Percentiles rank a stretch among this genome's conserved stretches.
Conservation (phyloP, 169 alveolate species). For the Plasmodium gallinaceum region DNA sequence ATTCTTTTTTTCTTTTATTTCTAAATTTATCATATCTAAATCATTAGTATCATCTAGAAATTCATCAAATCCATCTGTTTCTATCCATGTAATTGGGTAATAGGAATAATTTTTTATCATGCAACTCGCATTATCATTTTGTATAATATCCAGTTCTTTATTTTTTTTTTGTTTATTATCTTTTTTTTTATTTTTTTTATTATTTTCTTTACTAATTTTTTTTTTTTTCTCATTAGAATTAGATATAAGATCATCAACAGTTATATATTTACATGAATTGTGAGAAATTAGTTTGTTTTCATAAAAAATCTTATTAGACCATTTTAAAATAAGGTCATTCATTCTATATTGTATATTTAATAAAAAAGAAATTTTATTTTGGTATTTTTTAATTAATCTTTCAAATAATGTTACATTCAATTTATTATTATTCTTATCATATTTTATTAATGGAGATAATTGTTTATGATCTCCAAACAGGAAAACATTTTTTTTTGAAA, state of each 20-base stretch:
- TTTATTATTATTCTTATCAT: conserved; percentile 24
- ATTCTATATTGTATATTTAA: conserved; percentile 74
- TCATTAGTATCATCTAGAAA: conserved; percentile 65
- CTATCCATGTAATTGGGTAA: conserved; percentile 58
- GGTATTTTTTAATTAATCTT: conserved; percentile 46
- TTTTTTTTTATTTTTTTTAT: not conserved
- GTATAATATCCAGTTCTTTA: not conserved
- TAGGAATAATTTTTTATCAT: conserved; percentile 27
- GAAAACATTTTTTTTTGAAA: conserved; percentile 52
- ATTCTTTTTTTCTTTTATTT: conserved; percentile 24
- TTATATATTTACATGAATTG: conserved; percentile 34
- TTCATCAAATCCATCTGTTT: conserved; percentile 71
- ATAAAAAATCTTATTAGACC: conserved; percentile 68
- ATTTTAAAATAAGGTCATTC: conserved; percentile 53
- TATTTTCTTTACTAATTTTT: not conserved
- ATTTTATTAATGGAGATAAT: conserved; percentile 61
- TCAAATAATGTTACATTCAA: conserved; percentile 62
- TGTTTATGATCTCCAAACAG: conserved; percentile 77
- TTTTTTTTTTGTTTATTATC: conserved; percentile 6
- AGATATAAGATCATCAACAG: not conserved
- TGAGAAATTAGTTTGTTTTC: conserved; percentile 42
- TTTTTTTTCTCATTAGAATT: conserved; percentile 5
- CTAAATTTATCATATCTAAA: conserved; percentile 42
- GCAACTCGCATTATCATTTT: not conserved
- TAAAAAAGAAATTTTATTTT: conserved; percentile 25